phyloP scores from a whole-genome alignment of 495 filamentous ascomycete species.

The Aspergillus biplanus region DNA sequence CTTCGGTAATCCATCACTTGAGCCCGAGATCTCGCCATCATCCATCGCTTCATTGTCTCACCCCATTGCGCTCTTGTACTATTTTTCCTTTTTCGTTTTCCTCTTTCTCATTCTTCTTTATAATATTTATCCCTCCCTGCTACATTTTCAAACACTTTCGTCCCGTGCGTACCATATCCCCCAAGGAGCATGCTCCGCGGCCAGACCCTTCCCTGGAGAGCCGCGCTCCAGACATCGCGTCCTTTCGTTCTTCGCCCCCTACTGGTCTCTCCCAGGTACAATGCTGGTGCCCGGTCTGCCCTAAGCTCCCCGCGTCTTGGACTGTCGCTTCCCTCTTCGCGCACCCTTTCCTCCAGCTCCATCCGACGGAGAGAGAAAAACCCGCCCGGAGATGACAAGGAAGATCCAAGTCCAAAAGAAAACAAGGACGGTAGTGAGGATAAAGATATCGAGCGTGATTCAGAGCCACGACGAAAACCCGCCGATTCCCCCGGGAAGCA shows the following conservation, averaged over 20 bases:
- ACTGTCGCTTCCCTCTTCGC: conserved; percentile 36
- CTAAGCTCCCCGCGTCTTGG: conserved; percentile 34
- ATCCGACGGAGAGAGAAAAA: conserved; percentile 48
- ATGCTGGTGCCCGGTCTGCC: conserved; percentile 42
- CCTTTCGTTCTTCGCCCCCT: conserved; percentile 39
- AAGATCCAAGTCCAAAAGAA: conserved; percentile 39
- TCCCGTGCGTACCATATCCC: conserved; percentile 11
- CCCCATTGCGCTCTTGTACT: conserved; percentile 20
- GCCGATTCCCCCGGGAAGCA: conserved; percentile 41
- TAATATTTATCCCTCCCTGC: conserved; percentile 10
- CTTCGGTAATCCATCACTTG: conserved; percentile 39
- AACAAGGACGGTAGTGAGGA: conserved; percentile 38
- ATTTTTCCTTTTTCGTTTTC: conserved; percentile 12
- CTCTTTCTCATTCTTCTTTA: conserved; percentile 11
- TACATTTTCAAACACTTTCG: neutral
- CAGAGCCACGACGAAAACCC: conserved; percentile 40
- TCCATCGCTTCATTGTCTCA: conserved; percentile 2
- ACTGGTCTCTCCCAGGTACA: conserved; percentile 39
- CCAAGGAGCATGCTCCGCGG: conserved; percentile 56
- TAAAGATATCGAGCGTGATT: conserved; percentile 35
- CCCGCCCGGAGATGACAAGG: conserved; percentile 41
- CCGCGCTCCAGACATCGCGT: conserved; percentile 53
- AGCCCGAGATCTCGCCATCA: conserved; percentile 25
- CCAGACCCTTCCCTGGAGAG: conserved; percentile 60
- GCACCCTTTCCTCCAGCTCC: conserved; percentile 48